These are phyloP conservation scores for Conticribra weissflogii DNA, from an alignment of 108 stramenopile genomes.

Conservation along the genomic window DNA sequence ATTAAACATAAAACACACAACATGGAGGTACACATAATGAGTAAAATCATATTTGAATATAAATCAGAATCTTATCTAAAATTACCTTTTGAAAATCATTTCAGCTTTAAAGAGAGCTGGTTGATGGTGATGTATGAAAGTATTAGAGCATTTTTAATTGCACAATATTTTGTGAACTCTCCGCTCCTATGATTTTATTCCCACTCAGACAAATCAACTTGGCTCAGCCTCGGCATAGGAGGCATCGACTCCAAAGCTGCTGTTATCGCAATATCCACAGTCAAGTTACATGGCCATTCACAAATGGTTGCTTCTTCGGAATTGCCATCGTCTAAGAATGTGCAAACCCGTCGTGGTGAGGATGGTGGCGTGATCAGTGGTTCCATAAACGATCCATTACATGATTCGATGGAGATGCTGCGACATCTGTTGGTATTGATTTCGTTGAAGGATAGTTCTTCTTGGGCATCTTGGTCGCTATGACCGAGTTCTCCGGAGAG, in stretches of 20 bases:
- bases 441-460: not conserved
- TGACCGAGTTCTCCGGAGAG: too few relatives aligned
- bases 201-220: not conserved
- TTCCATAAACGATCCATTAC: not conserved
- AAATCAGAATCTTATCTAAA: too few relatives aligned
- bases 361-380: slow-evolving; percentile 40
- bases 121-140: too few relatives aligned
- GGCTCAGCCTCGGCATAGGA: not conserved
- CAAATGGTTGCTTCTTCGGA: slow-evolving; percentile 39
- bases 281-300: slow-evolving; percentile 77
- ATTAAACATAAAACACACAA: too few relatives aligned
- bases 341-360: slow-evolving; percentile 25
- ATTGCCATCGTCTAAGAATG: slow-evolving; percentile 12
- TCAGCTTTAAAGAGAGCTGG: too few relatives aligned
- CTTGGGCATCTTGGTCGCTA: slow-evolving; percentile 2
- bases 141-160: not conserved
- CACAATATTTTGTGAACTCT: not conserved
- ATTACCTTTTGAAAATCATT: too few relatives aligned
- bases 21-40: too few relatives aligned
- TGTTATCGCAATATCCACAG: slow-evolving; percentile 73
- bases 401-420: slow-evolving; percentile 27
- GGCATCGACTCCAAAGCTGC: slow-evolving; percentile 30
- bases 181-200: not conserved
- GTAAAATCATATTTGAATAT: too few relatives aligned
- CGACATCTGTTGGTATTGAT: not conserved